These are phyloP conservation scores for Clonostachys rhizophaga DNA, from an alignment of 2,329 filamentous ascomycete species.

Conservation along the genomic window DNA sequence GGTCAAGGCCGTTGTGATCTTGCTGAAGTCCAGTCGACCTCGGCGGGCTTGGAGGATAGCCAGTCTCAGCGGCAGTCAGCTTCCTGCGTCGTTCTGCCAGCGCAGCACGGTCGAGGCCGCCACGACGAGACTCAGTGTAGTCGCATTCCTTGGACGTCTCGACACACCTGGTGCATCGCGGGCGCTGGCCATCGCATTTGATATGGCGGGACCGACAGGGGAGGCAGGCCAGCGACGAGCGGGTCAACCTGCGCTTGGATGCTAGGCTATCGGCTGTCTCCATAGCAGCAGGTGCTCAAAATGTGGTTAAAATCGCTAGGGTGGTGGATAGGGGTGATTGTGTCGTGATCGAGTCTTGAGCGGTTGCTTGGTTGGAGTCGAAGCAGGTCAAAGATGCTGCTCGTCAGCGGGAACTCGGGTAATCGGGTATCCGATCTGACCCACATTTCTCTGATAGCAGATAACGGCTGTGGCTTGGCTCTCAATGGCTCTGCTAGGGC, in stretches of 20 bases:
- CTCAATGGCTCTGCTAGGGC: too few relatives aligned
- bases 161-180: constrained; percentile 38
- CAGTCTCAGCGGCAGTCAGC: constrained; percentile 7
- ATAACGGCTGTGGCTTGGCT: too few relatives aligned
- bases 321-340: too few relatives aligned
- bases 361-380: too few relatives aligned
- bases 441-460: too few relatives aligned
- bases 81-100: constrained; percentile 18
- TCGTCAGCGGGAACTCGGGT: too few relatives aligned
- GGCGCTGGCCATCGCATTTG: constrained; percentile 45
- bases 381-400: too few relatives aligned
- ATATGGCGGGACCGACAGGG: constrained; percentile 45
- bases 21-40: background rate
- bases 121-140: constrained; percentile 46
- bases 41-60: background rate
- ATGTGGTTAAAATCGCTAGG: too few relatives aligned
- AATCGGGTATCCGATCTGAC: too few relatives aligned
- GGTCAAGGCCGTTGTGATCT: background rate
- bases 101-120: constrained; percentile 25
- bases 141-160: constrained; percentile 36
- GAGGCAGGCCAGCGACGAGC: constrained; percentile 38
- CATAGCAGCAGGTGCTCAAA: background rate
- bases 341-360: too few relatives aligned
- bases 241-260: constrained; percentile 4
- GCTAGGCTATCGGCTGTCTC: background rate